Percentiles rank a stretch among this genome's conserved stretches.
phyloP scores from a whole-genome alignment of 768 basidiomycete genomes.

The Termitomyces sp. region DNA sequence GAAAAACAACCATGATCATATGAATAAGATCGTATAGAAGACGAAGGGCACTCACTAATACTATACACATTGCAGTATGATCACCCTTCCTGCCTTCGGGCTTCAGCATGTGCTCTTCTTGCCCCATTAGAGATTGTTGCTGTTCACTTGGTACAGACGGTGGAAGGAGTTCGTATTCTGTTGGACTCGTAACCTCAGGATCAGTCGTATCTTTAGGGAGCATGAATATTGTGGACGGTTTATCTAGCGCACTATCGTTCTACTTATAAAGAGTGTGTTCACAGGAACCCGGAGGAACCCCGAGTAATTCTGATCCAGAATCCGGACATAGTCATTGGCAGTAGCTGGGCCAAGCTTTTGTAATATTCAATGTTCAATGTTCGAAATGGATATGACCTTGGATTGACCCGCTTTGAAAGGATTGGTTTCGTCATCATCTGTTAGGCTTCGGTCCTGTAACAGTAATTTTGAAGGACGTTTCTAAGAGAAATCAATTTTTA shows the following conservation, averaged over 20 bases:
- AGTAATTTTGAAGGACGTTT: too few species aligned
- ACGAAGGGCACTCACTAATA: conserved; percentile 31
- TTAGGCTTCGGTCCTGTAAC: too few species aligned
- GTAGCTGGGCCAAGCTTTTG: too few species aligned
- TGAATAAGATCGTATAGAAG: background rate
- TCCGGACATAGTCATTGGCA: too few species aligned
- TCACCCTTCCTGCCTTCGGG: conserved; percentile 41
- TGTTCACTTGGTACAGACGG: conserved; percentile 16
- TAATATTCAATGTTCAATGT: too few species aligned
- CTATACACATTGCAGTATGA: conserved; percentile 27
- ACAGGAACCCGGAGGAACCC: background rate
- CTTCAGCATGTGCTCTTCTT: conserved; percentile 30
- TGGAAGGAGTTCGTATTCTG: conserved; percentile 26
- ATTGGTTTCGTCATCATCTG: too few species aligned
- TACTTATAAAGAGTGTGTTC: background rate
- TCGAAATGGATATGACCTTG: too few species aligned
- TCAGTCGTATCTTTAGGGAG: background rate
- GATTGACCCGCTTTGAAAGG: too few species aligned
- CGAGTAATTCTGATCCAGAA: background rate
- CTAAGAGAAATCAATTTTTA: too few species aligned
- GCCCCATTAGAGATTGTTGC: conserved; percentile 17
- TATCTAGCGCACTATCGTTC: background rate
- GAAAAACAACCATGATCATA: background rate
- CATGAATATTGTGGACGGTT: background rate
- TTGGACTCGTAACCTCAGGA: conserved; percentile 4